Evolutionary conservation across 2,329 filamentous ascomycete genomes (phyloP).

Genomic region (Colletotrichum karsti): DNA sequence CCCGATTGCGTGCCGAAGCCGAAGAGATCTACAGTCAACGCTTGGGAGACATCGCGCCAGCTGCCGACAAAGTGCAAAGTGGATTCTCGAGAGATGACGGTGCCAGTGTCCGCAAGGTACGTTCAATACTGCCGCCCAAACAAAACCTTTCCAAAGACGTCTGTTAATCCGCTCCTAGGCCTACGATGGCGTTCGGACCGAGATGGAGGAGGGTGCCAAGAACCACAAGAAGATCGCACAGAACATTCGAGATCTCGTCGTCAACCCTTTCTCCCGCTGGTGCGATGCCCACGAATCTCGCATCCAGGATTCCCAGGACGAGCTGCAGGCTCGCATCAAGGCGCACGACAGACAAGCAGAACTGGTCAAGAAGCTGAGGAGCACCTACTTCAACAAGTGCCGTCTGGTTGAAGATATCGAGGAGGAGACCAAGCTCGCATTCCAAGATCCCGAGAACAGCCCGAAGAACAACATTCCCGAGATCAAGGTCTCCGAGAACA

Average conservation of each 20-base stretch:
- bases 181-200: conserved; percentile 89
- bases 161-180: conserved; percentile 63
- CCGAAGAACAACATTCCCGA: conserved; percentile 77
- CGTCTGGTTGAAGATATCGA: conserved; percentile 94
- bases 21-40: conserved; percentile 88
- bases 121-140: neutral
- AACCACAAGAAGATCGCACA: conserved; percentile 96
- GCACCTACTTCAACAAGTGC: conserved; percentile 99
- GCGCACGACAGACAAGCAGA: conserved; percentile 93
- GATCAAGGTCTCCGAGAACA: conserved; percentile 84
- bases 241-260: conserved; percentile 94
- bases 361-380: conserved; percentile 88
- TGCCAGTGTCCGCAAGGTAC: conserved; percentile 85
- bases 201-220: conserved; percentile 90
- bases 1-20: conserved; percentile 93
- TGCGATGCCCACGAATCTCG: conserved; percentile 93
- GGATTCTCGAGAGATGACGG: conserved; percentile 94
- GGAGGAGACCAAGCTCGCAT: conserved; percentile 98
- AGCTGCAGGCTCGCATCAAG: conserved; percentile 90
- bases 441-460: conserved; percentile 84
- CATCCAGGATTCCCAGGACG: conserved; percentile 93
- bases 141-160: neutral
- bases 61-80: conserved; percentile 81
- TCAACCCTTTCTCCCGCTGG: conserved; percentile 94
- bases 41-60: conserved; percentile 82